These are phyloP conservation scores for Populus simonii DNA, from an alignment of 345 rosid genomes.

Conservation along the genomic window DNA sequence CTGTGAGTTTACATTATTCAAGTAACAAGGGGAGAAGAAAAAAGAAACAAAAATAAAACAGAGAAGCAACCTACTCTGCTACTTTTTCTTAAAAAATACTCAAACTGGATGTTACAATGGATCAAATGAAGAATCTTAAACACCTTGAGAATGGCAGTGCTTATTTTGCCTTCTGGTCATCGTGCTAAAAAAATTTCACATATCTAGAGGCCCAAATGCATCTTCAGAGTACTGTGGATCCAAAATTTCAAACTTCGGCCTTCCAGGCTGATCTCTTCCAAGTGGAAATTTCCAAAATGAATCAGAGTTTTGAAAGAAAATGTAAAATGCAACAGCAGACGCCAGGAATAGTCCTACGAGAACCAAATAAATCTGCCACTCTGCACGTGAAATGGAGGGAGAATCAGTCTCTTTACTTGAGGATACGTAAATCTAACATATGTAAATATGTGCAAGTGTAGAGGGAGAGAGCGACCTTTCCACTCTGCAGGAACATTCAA, in stretches of 20 bases:
- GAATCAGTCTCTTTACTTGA: background rate
- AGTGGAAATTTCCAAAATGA: conserved; percentile 76
- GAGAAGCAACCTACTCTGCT: background rate
- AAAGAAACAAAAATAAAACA: background rate
- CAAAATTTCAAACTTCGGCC: conserved; percentile 53
- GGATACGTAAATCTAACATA: background rate
- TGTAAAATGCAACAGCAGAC: conserved; percentile 67
- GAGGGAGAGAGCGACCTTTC: conserved; percentile 59
- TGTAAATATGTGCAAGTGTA: background rate
- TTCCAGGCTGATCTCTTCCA: conserved; percentile 46
- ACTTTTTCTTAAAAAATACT: background rate
- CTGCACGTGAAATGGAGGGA: conserved; percentile 36
- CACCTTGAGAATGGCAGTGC: background rate
- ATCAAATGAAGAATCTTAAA: background rate
- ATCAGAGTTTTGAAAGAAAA: conserved; percentile 81
- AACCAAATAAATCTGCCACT: conserved; percentile 88
- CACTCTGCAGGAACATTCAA: conserved; percentile 87
- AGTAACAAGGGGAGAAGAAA: background rate
- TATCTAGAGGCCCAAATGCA: conserved; percentile 57
- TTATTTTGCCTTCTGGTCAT: background rate
- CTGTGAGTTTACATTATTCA: background rate
- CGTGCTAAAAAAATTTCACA: conserved; percentile 29
- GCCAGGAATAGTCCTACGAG: conserved; percentile 76
- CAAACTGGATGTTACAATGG: background rate
- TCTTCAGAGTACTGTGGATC: conserved; percentile 71